Base-by-base conservation (phyloP, 768 basidiomycete species). In the Tubosaeta sp. region DNA sequence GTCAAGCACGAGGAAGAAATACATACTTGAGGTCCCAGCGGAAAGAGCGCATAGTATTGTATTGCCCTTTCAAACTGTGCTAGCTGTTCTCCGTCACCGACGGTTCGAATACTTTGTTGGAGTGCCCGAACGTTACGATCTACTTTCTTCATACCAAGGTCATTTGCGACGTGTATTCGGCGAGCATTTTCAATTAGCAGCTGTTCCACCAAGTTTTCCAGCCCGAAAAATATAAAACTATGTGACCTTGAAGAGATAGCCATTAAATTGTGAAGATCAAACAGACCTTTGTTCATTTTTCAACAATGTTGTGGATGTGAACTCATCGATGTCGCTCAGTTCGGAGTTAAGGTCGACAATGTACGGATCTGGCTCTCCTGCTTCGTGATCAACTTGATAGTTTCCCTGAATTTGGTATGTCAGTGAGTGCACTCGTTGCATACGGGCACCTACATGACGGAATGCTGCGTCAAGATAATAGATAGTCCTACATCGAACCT, bases 321-420 rank as follows among this genome's bases (percentile, higher is more conserved):
- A 77, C 52, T 88, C 90, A 54, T 95, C 88, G 59, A 82, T 85
- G 59, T 83, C 77, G 17, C 83, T 80, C 4, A 98, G 72, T 57
- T 94, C 88, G 10, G 75, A 74, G 59, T 94, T 97, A 46, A 97
- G 76, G 65, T 95, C 92, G 29, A 88, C 75, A 46, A 97, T 78
- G 63, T 92, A 85, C 9, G 91, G 83, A 66, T 98, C 95, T 1
- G 94, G 95, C 62, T 95, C 94, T n/a, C 81, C 77, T 5, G 86
- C 85, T 67, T 95, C 94, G 55, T 83, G 81, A 26, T 89, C 86
- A 25, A 91, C 76, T 44, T 78, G 76, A 65, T 95, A 95, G 55
- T 90, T 87, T 33, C 93, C 92, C 93, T 97, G 59, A 5, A 60
- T 37, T 42, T 17, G 32, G 34, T 16, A 31, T 44, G 54, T 56